Conservation (phyloP, 2,329 filamentous ascomycete species). For the Stachybotrys chartarum region DNA sequence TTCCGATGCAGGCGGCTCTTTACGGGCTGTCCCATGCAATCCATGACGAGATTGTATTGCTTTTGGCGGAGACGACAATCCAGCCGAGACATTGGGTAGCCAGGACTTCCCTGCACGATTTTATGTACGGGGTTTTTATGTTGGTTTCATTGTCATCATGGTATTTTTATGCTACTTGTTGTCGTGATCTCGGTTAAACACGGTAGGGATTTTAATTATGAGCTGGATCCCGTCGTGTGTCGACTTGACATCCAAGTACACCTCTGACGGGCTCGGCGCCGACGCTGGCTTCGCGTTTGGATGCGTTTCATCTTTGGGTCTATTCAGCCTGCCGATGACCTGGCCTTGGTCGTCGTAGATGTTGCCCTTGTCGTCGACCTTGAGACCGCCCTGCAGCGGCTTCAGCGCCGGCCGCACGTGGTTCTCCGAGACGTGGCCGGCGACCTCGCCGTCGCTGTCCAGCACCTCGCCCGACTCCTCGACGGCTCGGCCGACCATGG, state of each 20-base stretch:
- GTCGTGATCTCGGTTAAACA: conserved; percentile 32
- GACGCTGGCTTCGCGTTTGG: conserved; percentile 23
- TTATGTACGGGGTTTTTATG: too few relatives aligned
- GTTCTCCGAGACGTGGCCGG: conserved; percentile 63
- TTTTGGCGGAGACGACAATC: too few relatives aligned
- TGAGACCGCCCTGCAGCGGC: conserved; percentile 43
- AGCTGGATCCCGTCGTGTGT: conserved; percentile 51
- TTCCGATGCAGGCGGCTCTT: too few relatives aligned
- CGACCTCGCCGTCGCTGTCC: conserved; percentile 71
- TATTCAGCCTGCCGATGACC: conserved; percentile 55
- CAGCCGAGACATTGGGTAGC: too few relatives aligned
- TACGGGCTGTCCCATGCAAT: too few relatives aligned
- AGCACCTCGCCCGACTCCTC: conserved; percentile 46
- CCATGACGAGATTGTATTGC: too few relatives aligned
- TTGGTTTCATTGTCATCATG: too few relatives aligned
- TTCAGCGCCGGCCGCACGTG: conserved; percentile 44
- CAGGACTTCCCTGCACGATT: too few relatives aligned
- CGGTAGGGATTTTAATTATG: conserved; percentile 49
- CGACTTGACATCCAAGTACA: conserved; percentile 50
- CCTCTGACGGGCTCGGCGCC: conserved; percentile 40
- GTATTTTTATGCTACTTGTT: too few relatives aligned
- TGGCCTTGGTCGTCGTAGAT: conserved; percentile 51
- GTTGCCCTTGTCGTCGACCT: conserved; percentile 50
- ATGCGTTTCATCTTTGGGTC: conserved; percentile 7
- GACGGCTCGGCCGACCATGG: conserved; percentile 44